Conservation (phyloP, 352 stramenopile genomes). For the Globisporangium carolinianum region DNA sequence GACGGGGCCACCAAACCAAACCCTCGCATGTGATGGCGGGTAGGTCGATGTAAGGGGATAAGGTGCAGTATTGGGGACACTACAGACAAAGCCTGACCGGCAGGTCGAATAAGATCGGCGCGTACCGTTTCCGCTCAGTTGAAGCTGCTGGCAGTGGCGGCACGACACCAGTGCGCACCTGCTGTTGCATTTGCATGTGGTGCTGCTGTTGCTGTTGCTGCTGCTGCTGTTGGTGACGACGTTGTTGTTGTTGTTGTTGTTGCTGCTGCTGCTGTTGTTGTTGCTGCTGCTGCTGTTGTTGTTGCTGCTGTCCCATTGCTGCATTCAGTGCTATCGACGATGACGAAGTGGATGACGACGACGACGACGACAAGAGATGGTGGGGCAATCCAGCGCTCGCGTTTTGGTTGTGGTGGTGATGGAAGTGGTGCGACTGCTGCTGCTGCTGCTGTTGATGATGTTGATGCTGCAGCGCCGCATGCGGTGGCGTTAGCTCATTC, state of each 20-base stretch:
- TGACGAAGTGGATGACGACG: neutral
- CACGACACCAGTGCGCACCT: slow-evolving; percentile 4
- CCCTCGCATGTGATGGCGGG: neutral
- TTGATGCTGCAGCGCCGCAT: slow-evolving; percentile 9
- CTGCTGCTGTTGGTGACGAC: neutral
- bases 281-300: neutral
- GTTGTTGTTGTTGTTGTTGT: neutral
- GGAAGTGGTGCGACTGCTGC: slow-evolving; percentile 4
- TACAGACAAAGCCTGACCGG: no score
- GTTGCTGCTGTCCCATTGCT: neutral
- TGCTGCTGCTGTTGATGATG: slow-evolving; percentile 13
- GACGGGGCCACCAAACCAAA: neutral
- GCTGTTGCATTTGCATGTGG: slow-evolving; percentile 9
- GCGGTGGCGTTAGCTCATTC: slow-evolving; percentile 12
- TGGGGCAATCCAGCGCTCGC: neutral
- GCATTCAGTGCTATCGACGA: neutral
- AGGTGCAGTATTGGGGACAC: no score
- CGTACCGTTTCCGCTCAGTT: slow-evolving; percentile 11
- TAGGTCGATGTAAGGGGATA: no score
- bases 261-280: neutral
- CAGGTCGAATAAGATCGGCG: neutral
- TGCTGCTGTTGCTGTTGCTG: neutral
- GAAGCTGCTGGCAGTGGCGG: neutral
- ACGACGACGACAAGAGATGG: neutral
- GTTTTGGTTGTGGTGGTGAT: slow-evolving; percentile 6